Evolutionary conservation across 2,329 filamentous ascomycete genomes (phyloP).

Genomic region (Corniculantispora saksenae): DNA sequence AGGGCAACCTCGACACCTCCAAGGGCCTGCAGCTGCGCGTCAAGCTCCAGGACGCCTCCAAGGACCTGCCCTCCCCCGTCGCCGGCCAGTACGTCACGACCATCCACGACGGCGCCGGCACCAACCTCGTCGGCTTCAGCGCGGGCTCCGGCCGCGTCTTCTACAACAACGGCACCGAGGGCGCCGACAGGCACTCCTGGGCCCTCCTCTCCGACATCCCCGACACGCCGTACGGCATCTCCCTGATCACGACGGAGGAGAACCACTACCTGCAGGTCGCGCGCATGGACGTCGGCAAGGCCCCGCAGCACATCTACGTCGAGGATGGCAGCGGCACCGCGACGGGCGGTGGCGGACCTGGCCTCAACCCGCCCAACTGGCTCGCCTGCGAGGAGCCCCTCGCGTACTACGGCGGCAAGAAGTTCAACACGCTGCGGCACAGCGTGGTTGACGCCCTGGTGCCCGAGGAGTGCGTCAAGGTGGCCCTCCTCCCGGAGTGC

Average conservation of each 20-base stretch:
- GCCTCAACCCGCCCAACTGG: too few species aligned
- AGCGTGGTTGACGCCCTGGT: too few species aligned
- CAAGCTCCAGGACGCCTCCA: constrained; percentile 37
- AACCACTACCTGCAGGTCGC: constrained; percentile 30
- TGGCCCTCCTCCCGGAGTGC: too few species aligned
- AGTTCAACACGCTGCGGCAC: too few species aligned
- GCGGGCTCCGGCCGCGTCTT: constrained; percentile 33
- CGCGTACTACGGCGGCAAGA: too few species aligned
- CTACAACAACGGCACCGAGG: constrained; percentile 47
- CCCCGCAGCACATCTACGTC: too few species aligned
- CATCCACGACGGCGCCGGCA: constrained; percentile 39
- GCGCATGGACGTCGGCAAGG: constrained; percentile 26
- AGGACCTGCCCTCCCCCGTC: constrained; percentile 38
- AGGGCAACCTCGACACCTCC: constrained; percentile 14
- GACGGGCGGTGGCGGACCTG: too few species aligned
- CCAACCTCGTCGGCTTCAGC: constrained; percentile 35
- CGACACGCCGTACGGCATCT: constrained; percentile 35
- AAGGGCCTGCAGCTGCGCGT: constrained; percentile 37
- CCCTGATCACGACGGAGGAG: constrained; percentile 21
- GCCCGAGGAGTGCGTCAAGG: too few species aligned
- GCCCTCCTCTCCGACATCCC: constrained; percentile 37
- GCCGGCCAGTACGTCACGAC: constrained; percentile 35
- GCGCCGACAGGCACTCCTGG: constrained; percentile 25
- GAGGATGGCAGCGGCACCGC: too few species aligned
- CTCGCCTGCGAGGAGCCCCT: too few species aligned